These are phyloP conservation scores for Phlyctochytrium arcticum DNA, from an alignment of 192 early-diverging fungal genomes.

Conservation along the genomic window DNA sequence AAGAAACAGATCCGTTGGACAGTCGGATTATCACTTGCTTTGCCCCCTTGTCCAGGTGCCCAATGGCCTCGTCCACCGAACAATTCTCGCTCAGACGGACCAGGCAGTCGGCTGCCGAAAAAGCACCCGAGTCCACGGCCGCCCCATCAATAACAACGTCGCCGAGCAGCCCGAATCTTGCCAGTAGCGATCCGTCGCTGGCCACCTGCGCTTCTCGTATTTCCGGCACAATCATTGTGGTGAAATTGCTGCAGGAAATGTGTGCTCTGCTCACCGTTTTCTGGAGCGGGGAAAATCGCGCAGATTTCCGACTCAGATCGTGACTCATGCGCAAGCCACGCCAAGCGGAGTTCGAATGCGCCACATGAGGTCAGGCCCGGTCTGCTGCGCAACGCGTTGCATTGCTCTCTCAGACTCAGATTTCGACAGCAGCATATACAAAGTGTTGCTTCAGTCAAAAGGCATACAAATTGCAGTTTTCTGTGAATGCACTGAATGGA, in stretches of 20 bases:
- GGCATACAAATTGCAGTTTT: too few relatives aligned
- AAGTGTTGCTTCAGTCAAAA: too few relatives aligned
- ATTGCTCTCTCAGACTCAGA: too few relatives aligned
- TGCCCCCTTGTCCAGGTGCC: slow-evolving; percentile 23
- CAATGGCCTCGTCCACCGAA: slow-evolving; percentile 1
- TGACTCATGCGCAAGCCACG: too few relatives aligned
- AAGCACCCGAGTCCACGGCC: not conserved
- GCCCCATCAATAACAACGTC: slow-evolving; percentile 11
- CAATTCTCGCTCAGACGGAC: not conserved
- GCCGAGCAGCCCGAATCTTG: not conserved
- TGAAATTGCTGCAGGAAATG: not conserved
- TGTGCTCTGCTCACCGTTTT: too few relatives aligned
- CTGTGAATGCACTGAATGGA: too few relatives aligned
- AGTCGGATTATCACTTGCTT: slow-evolving; percentile 17
- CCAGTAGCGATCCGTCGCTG: not conserved
- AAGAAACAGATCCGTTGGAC: not conserved
- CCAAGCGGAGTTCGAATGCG: too few relatives aligned
- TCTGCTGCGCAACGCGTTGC: too few relatives aligned
- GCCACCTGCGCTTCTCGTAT: not conserved
- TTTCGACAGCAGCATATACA: too few relatives aligned
- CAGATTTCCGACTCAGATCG: too few relatives aligned
- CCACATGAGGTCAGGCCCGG: too few relatives aligned
- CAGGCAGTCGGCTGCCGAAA: not conserved
- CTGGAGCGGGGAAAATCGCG: too few relatives aligned
- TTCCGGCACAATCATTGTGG: slow-evolving; percentile 16